Evolutionary conservation across 257 asterid genomes (phyloP).

Genomic region (Solanum pimpinellifolium): DNA sequence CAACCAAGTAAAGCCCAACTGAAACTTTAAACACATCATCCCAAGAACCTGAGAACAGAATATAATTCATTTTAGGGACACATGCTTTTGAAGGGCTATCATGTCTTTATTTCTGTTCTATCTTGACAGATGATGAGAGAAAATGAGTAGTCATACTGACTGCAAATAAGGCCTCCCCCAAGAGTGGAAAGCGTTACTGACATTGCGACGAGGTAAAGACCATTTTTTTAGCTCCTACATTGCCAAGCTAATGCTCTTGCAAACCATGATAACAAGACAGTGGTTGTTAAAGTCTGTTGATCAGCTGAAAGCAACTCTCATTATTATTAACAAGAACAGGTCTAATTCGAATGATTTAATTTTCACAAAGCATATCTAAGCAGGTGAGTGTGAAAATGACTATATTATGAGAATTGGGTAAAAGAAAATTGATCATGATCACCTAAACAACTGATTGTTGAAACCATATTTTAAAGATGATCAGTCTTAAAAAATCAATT

Average conservation of each 20-base stretch:
- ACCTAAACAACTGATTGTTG: background rate
- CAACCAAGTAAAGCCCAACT: conserved; percentile 69
- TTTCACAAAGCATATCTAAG: background rate
- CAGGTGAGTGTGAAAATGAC: background rate
- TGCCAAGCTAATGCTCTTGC: background rate
- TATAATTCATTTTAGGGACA: background rate
- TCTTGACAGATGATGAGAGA: background rate
- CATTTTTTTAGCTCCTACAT: background rate
- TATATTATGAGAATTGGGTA: background rate
- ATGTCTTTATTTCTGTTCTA: background rate
- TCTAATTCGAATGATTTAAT: background rate
- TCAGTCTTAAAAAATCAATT: background rate
- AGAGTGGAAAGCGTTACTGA: background rate
- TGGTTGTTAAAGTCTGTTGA: background rate
- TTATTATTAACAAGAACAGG: background rate
- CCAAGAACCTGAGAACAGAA: conserved; percentile 54
- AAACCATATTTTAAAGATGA: background rate
- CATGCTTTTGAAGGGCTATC: background rate
- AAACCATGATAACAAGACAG: background rate
- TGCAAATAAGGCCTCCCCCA: background rate
- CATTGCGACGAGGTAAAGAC: background rate
- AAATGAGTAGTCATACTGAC: background rate
- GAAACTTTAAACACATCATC: conserved; percentile 71
- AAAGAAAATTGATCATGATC: background rate
- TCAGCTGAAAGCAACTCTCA: background rate